These are phyloP conservation scores for Coemansia sp. DNA, from an alignment of 192 early-diverging fungal species.

Conservation along the genomic window DNA sequence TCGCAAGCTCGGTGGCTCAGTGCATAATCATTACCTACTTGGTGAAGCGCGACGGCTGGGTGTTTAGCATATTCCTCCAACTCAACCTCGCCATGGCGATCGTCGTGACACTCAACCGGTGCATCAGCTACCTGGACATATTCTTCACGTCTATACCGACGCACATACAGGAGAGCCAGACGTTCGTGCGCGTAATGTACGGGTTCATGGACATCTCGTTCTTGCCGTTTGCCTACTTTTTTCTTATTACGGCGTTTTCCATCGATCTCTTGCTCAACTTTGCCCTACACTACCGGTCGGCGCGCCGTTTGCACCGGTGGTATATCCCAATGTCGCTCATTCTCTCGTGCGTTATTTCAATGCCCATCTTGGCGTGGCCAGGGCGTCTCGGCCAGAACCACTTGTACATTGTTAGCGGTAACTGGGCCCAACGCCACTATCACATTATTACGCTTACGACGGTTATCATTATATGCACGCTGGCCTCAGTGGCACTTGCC, in stretches of 20 bases:
- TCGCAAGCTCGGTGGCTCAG: slow-evolving; percentile 40
- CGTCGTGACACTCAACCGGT: slow-evolving; percentile 44
- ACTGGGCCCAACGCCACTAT: slow-evolving; percentile 48
- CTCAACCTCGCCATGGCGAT: slow-evolving; percentile 54
- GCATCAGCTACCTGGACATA: slow-evolving; percentile 57
- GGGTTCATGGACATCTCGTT: slow-evolving; percentile 57
- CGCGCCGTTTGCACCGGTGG: slow-evolving; percentile 38
- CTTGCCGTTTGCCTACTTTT: slow-evolving; percentile 54
- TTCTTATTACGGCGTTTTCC: slow-evolving; percentile 55
- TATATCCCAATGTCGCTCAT: slow-evolving; percentile 46
- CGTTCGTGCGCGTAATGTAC: slow-evolving; percentile 53
- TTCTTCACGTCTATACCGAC: slow-evolving; percentile 37
- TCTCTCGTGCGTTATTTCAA: slow-evolving; percentile 31
- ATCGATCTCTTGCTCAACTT: slow-evolving; percentile 57
- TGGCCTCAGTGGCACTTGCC: slow-evolving; percentile 51
- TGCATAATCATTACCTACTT: slow-evolving; percentile 44
- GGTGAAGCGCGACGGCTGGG: slow-evolving; percentile 51
- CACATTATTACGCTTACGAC: slow-evolving; percentile 53
- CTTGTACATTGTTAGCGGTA: slow-evolving; percentile 55
- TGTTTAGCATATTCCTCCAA: slow-evolving; percentile 54
- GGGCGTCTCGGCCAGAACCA: slow-evolving; percentile 45
- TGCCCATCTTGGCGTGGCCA: slow-evolving; percentile 53
- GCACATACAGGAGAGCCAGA: slow-evolving; percentile 34
- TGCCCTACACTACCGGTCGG: slow-evolving; percentile 51
- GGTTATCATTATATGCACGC: slow-evolving; percentile 52